phyloP scores from a whole-genome alignment of 2,329 filamentous ascomycete species.

The Sporothrix curviconia region DNA sequence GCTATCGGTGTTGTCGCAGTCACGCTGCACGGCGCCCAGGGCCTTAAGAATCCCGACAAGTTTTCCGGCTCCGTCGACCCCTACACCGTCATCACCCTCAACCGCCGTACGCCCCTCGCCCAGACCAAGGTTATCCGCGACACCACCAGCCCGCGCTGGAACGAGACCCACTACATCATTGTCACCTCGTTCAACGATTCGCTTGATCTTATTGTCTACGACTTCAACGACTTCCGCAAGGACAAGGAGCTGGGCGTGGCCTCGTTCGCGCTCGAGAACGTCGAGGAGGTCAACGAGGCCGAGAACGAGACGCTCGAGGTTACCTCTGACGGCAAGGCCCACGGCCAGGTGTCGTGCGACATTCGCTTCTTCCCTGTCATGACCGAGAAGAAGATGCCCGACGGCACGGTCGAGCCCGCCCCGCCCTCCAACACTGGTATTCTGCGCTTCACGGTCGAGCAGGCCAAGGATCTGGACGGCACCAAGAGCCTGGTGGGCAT shows the following conservation, averaged over 20 bases:
- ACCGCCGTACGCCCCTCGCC: conserved; percentile 72
- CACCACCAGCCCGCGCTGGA: conserved; percentile 84
- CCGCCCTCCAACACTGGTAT: conserved; percentile 93
- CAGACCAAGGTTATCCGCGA: conserved; percentile 85
- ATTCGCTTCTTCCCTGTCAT: conserved; percentile 94
- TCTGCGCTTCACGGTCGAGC: conserved; percentile 84
- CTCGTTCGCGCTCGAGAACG: conserved; percentile 74
- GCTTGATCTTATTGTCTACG: conserved; percentile 76
- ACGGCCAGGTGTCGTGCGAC: conserved; percentile 73
- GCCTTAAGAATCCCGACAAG: conserved; percentile 91
- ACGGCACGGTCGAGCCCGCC: conserved; percentile 71
- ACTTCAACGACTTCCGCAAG: conserved; percentile 94
- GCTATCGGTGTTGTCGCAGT: conserved; percentile 90
- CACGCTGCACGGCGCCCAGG: conserved; percentile 83
- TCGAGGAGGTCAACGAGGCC: conserved; percentile 69
- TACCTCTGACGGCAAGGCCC: conserved; percentile 72
- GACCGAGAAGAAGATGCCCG: conserved; percentile 61
- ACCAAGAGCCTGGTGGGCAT: conserved; percentile 86
- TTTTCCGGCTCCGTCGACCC: conserved; percentile 89
- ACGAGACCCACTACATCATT: conserved; percentile 93
- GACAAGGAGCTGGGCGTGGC: conserved; percentile 90
- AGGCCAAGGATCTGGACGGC: conserved; percentile 91
- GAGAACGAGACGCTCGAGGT: conserved; percentile 85
- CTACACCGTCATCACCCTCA: conserved; percentile 78
- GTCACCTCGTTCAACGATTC: conserved; percentile 85